These are phyloP conservation scores for Petasospora fabianii DNA, from an alignment of 1,139 yeast species.

Conservation along the genomic window DNA sequence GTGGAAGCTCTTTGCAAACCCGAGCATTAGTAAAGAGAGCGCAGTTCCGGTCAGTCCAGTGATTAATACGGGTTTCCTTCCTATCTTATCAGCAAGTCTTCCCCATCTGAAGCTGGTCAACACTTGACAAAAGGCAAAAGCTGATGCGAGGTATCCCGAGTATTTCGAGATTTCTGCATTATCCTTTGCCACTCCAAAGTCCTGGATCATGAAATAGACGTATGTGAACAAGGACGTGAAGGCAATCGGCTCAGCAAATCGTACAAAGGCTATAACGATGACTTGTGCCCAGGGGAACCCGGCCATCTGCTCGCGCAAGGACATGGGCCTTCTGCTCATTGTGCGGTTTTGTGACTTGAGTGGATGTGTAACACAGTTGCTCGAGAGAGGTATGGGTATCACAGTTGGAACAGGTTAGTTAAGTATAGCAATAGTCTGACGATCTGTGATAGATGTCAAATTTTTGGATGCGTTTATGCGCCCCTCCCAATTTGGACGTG, in stretches of 20 bases:
- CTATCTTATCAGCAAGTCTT: constrained; percentile 47
- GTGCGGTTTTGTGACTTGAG: neutral
- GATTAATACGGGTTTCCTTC: constrained; percentile 52
- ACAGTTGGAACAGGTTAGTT: too few species aligned
- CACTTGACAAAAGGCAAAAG: constrained; percentile 51
- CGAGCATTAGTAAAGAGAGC: constrained; percentile 46
- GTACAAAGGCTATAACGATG: constrained; percentile 40
- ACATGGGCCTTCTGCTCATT: neutral
- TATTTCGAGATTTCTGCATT: constrained; percentile 52
- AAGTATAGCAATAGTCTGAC: too few species aligned
- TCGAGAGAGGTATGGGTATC: too few species aligned
- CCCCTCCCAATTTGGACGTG: too few species aligned
- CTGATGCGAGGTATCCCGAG: constrained; percentile 56
- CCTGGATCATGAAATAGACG: constrained; percentile 59
- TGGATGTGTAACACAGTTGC: too few species aligned
- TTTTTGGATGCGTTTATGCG: too few species aligned
- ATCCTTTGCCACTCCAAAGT: constrained; percentile 48
- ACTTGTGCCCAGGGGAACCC: constrained; percentile 50
- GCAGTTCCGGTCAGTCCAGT: constrained; percentile 51
- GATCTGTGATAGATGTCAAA: too few species aligned
- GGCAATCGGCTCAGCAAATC: constrained; percentile 60
- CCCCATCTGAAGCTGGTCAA: constrained; percentile 61
- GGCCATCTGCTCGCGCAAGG: constrained; percentile 13
- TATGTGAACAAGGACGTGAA: constrained; percentile 64
- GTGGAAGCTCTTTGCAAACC: constrained; percentile 47